A percentile compares a stretch with the other conserved stretches of the same genome.
Evolutionary conservation across 192 early-diverging fungal genomes (phyloP).

Genomic region (Entomortierella lignicola): DNA sequence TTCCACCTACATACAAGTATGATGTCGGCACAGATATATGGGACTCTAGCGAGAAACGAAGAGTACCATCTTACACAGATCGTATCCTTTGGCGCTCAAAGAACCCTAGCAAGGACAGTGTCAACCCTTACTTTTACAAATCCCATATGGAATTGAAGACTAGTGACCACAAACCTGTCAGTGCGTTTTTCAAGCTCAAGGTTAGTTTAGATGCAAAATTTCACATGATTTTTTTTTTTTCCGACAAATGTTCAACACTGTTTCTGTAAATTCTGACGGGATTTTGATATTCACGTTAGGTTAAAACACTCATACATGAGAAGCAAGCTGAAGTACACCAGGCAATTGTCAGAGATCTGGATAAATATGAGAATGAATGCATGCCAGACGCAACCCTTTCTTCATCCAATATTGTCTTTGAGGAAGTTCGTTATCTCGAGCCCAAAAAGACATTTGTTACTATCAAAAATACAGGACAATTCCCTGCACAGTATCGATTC

Average conservation of each 20-base stretch:
- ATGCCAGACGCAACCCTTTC: constrained; percentile 74
- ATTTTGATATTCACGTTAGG: too few species aligned
- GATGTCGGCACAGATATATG: constrained; percentile 84
- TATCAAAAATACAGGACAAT: constrained; percentile 81
- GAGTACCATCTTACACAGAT: constrained; percentile 94
- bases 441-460: constrained; percentile 62
- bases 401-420: constrained; percentile 76
- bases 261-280: too few species aligned
- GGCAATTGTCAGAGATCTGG: constrained; percentile 79
- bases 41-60: constrained; percentile 85
- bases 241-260: too few species aligned
- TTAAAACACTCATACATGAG: constrained; percentile 68
- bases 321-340: constrained; percentile 66
- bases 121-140: constrained; percentile 63
- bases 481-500: constrained; percentile 81
- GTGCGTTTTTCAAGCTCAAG: constrained; percentile 71
- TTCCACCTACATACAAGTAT: constrained; percentile 95
- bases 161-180: constrained; percentile 96
- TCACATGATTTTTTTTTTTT: background rate
- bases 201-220: constrained; percentile 35
- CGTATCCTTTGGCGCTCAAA: constrained; percentile 90
- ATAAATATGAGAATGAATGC: constrained; percentile 84
- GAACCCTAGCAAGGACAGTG: constrained; percentile 51
- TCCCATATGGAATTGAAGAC: constrained; percentile 71
- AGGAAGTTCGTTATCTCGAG: constrained; percentile 69